Evolutionary conservation across 2,329 filamentous ascomycete genomes (phyloP), one percentile per base, ranked within the genome.

Genomic region (Colletotrichum gigasporum): DNA sequence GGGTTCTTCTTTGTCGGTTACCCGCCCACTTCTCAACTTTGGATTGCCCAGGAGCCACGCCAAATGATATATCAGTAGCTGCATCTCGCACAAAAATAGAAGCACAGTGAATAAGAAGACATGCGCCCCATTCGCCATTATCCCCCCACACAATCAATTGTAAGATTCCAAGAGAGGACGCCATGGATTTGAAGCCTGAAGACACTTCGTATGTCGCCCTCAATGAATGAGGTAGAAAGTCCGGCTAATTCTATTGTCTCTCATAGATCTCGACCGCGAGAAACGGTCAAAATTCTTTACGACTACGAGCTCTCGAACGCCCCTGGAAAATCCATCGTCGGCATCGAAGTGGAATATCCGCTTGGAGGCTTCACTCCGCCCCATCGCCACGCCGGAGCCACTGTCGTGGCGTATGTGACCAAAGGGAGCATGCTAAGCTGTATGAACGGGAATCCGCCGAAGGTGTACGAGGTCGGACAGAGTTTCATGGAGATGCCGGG

Each of bases 401-500:
- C 78, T 0, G 79, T 81, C 9, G 69, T 77, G 1, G 81, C 73
- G 1, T 71, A 78, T 20, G 72, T 83, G 2, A 64, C 80, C 32
- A 70, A 72, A 16, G 82, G 81, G 14, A 68, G 72, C 4, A 57
- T 81, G 5, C 66, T 80, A 5, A 84, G 81, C 57, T 80, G 82
- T 20, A 85, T 85, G 83, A 84, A 85, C 35, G 69, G 80, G 8
- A 76, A 80, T 4, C 76, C 77, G 2, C 78, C 81, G 24, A 70
- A 73, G 42, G 68, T 79, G 1, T 75, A 80, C 51, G 22, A 69
- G 1, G 63, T 72, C 0, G 81, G 80, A 0, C 77, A 79, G 9
- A 77, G 70, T 8, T 83, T 79, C 68, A 75, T 74, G 20, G 82
- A 85, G 69, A 72, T 76, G 3, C 82, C 82, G 0, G 80, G 81